Evolutionary conservation across 106 monocot species (phyloP), one percentile per base, ranked within the genome.

Genomic region (Dioscorea zingiberensis): DNA sequence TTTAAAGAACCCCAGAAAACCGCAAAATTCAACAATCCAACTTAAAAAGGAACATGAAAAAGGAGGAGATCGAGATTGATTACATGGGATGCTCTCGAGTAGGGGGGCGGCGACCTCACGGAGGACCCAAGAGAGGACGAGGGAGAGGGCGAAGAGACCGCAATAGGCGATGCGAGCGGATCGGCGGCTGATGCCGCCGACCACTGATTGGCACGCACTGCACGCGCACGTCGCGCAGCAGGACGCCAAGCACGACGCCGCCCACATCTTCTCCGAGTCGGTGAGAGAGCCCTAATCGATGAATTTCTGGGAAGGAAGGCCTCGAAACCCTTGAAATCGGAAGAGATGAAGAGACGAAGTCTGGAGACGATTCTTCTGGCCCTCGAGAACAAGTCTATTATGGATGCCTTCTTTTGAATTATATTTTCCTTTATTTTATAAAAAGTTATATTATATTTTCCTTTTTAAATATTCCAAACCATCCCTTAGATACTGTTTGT

Each of bases 171-270:
- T 92, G 58, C 98, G 78, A 25, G 98, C 98, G 65, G 98, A 98
- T 17, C 93, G 84, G 54, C 98, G 89, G 78, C 91, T 74, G 86
- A 98, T 93, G 45, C 93, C 76, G 27, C 89, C 89, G 59, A 89
- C 92, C 53, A 81, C 93, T 27, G 98, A 89, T 7, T 84, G 86
- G 82, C 98, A 98, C 48, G 98, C 98, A 63, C 89, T 89, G 84
- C 98, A 98, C 18, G 98, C 98, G 80, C 98, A 98, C 48, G 93
- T 78, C 1, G 98, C 98, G 84, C 98, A 99, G 84, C 98, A 99
- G 14, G 98, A 93, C 1, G 93, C 98, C 26, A 99, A 82, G 76
- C 98, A 99, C 64, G 93, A 82, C 3, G 97, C 97, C 17, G 97
- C 97, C 97, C 97, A 97, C 97, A 97, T 97, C 60, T 72, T 27